Evolutionary conservation across 2,329 filamentous ascomycete species (phyloP).

Genomic region (Septoria linicola): DNA sequence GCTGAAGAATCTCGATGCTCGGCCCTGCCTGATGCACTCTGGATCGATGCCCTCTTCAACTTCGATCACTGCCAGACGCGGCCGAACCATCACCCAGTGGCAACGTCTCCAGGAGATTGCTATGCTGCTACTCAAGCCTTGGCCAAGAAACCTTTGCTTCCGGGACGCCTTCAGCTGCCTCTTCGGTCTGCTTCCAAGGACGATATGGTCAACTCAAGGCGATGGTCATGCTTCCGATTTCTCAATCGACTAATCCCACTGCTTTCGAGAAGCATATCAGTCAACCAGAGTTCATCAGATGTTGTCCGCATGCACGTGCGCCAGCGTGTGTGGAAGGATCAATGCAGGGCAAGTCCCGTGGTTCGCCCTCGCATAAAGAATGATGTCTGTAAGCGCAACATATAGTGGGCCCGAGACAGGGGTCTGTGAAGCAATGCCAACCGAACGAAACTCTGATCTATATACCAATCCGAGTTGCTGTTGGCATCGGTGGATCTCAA

Average conservation of each 20-base stretch:
- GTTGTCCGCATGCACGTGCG: constrained; percentile 10
- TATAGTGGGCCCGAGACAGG: constrained; percentile 13
- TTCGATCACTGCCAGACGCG: too few relatives aligned
- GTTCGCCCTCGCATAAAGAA: neutral
- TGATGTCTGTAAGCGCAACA: constrained; percentile 4
- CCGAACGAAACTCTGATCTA: constrained; percentile 15
- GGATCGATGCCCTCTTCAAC: too few relatives aligned
- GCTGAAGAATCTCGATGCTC: too few relatives aligned
- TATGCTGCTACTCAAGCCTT: too few relatives aligned
- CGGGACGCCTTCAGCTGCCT: too few relatives aligned
- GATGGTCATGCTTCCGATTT: neutral
- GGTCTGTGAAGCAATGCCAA: constrained; percentile 9
- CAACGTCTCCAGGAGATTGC: too few relatives aligned
- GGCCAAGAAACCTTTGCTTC: too few relatives aligned
- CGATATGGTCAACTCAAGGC: neutral
- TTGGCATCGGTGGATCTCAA: constrained; percentile 16
- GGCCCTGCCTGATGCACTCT: too few relatives aligned
- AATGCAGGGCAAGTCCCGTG: constrained; percentile 11
- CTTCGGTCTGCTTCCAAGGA: neutral
- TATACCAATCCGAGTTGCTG: constrained; percentile 13
- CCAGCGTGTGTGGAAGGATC: constrained; percentile 2
- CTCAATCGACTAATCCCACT: constrained; percentile 1
- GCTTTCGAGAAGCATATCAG: constrained; percentile 3
- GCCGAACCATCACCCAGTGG: too few relatives aligned
- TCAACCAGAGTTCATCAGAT: constrained; percentile 2